These are phyloP conservation scores for Pythium rhizo-oryzae DNA, from an alignment of 352 stramenopile species.

Conservation along the genomic window DNA sequence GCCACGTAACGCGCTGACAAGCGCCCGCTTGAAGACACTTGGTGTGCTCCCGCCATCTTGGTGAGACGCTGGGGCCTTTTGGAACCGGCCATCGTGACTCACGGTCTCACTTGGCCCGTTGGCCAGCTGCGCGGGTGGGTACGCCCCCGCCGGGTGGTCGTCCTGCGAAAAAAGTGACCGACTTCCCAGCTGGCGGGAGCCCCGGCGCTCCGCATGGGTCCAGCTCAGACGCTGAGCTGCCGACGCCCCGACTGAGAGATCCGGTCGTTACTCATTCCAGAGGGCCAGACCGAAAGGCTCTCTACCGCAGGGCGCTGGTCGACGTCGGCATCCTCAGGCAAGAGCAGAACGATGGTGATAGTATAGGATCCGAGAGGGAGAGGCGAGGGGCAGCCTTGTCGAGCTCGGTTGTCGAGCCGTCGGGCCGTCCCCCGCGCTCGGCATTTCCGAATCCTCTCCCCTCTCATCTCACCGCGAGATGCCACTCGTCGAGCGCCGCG, in stretches of 20 bases:
- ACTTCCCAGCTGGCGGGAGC: neutral
- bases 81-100: slow-evolving; percentile 12
- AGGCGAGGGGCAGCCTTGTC: neutral
- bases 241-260: neutral
- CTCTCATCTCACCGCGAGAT: slow-evolving; percentile 29
- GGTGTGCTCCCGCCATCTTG: slow-evolving; percentile 7
- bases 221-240: neutral
- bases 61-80: slow-evolving; percentile 5
- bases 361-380: neutral
- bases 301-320: neutral
- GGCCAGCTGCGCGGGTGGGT: neutral
- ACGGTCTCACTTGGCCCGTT: neutral
- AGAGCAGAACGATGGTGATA: neutral
- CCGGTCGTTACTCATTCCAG: neutral
- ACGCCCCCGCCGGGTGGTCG: neutral
- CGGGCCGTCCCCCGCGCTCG: too few species aligned
- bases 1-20: neutral
- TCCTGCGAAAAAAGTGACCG: neutral
- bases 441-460: slow-evolving; percentile 26
- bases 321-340: too few species aligned
- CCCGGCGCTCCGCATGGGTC: neutral
- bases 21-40: neutral
- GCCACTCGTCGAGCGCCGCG: slow-evolving; percentile 21
- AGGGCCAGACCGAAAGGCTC: neutral
- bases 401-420: too few species aligned